phyloP scores from a whole-genome alignment of 1,139 yeast genomes.

The Pichia sp. region DNA sequence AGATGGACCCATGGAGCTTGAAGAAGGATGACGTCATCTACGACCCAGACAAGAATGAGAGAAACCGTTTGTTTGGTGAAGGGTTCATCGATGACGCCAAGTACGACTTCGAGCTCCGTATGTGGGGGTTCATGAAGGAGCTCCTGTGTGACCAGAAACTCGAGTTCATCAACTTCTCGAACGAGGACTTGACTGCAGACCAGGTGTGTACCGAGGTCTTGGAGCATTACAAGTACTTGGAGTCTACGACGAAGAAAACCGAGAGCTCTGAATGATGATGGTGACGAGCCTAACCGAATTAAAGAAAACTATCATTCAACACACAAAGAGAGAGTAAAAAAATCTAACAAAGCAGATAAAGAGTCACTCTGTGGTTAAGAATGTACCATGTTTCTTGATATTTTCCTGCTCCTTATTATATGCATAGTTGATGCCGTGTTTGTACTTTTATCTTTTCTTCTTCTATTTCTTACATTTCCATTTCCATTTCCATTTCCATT shows the following conservation, averaged over 20 bases:
- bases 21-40: constrained; percentile 19
- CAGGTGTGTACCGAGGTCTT: constrained; percentile 45
- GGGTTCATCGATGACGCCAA: constrained; percentile 50
- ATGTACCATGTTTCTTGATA: too few species aligned
- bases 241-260: constrained; percentile 26
- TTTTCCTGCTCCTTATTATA: too few species aligned
- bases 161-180: constrained; percentile 43
- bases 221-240: constrained; percentile 43
- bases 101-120: constrained; percentile 56
- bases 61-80: constrained; percentile 32
- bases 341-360: too few species aligned
- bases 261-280: background rate
- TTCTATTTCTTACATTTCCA: background rate
- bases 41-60: constrained; percentile 18
- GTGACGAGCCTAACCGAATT: too few species aligned
- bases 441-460: background rate
- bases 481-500: background rate
- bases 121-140: constrained; percentile 58
- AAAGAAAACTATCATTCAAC: too few species aligned
- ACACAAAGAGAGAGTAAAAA: too few species aligned
- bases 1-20: constrained; percentile 30
- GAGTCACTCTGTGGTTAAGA: too few species aligned
- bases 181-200: constrained; percentile 32
- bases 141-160: constrained; percentile 53
- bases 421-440: background rate